Evolutionary conservation across 192 early-diverging fungal genomes (phyloP).

Genomic region (Backusella tarrabulga): DNA sequence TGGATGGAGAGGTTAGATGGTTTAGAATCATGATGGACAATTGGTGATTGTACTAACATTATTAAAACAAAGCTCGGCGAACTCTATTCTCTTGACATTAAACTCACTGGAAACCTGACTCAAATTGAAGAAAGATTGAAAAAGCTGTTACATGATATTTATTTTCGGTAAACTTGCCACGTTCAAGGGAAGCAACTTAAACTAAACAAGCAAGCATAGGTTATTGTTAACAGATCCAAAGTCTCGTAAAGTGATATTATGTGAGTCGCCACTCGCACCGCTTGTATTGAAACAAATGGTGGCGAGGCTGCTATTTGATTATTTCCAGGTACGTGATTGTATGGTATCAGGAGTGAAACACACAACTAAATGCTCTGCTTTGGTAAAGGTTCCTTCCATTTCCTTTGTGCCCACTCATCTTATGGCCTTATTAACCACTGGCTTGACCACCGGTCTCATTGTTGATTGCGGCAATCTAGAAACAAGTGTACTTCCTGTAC

Average conservation of each 20-base stretch:
- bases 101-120: conserved; percentile 30
- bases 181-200: conserved; percentile 10
- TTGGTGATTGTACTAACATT: background rate
- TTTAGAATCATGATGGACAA: background rate
- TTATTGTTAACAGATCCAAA: conserved; percentile 82
- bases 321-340: conserved; percentile 57
- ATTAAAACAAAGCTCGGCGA: conserved; percentile 25
- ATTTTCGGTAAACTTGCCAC: conserved; percentile 39
- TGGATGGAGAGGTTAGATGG: conserved; percentile 44
- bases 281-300: conserved; percentile 64
- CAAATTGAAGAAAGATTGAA: conserved; percentile 47
- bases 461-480: conserved; percentile 83
- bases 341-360: background rate
- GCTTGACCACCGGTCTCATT: conserved; percentile 76
- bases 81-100: conserved; percentile 48
- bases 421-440: conserved; percentile 73
- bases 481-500: conserved; percentile 77
- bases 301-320: conserved; percentile 70
- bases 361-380: background rate
- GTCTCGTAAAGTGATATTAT: conserved; percentile 78
- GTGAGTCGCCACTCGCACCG: conserved; percentile 73
- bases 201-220: conserved; percentile 28
- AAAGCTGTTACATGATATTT: conserved; percentile 47
- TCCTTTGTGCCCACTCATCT: conserved; percentile 73
- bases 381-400: conserved; percentile 68